Conservation (phyloP, 805 yeast genomes). For the Nadsonia fulvescens region DNA sequence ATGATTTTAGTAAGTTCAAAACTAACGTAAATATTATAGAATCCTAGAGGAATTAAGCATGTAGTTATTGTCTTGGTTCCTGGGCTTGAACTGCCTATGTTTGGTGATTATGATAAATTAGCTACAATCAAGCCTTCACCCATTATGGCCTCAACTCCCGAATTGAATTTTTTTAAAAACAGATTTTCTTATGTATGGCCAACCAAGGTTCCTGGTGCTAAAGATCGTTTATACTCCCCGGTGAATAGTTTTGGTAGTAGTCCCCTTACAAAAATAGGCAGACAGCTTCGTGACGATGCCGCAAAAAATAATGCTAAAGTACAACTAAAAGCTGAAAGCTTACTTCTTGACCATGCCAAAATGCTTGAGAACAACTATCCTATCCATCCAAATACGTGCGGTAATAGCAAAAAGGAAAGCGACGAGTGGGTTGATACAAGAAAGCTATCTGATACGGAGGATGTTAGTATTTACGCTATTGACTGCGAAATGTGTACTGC, state of each 20-base stretch:
- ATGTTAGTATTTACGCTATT: slow-evolving; percentile 52
- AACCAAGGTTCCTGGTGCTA: slow-evolving; percentile 48
- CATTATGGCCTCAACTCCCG: slow-evolving; percentile 6
- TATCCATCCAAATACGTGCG: slow-evolving; percentile 27
- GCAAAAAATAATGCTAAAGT: slow-evolving; percentile 10
- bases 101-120: slow-evolving; percentile 17
- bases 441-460: slow-evolving; percentile 26
- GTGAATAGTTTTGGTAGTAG: slow-evolving; percentile 35
- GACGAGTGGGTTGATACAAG: slow-evolving; percentile 38
- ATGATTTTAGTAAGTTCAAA: slow-evolving; percentile 2
- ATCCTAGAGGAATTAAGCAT: slow-evolving; percentile 30
- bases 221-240: slow-evolving; percentile 35
- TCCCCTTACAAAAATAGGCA: slow-evolving; percentile 40
- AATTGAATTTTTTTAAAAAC: slow-evolving; percentile 20
- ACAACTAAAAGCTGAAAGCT: slow-evolving; percentile 28
- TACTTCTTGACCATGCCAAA: slow-evolving; percentile 32
- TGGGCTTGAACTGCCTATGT: slow-evolving; percentile 35
- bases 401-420: slow-evolving; percentile 9
- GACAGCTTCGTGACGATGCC: slow-evolving; percentile 16
- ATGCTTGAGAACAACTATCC: slow-evolving; percentile 40
- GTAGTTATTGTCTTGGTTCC: slow-evolving; percentile 45
- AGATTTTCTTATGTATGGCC: slow-evolving; percentile 30
- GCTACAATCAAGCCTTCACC: slow-evolving; percentile 3
- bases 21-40: slow-evolving; percentile 10
- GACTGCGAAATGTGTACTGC: slow-evolving; percentile 91